Conservation (phyloP, 2,329 filamentous ascomycete species). For the Penicillium sp. region DNA sequence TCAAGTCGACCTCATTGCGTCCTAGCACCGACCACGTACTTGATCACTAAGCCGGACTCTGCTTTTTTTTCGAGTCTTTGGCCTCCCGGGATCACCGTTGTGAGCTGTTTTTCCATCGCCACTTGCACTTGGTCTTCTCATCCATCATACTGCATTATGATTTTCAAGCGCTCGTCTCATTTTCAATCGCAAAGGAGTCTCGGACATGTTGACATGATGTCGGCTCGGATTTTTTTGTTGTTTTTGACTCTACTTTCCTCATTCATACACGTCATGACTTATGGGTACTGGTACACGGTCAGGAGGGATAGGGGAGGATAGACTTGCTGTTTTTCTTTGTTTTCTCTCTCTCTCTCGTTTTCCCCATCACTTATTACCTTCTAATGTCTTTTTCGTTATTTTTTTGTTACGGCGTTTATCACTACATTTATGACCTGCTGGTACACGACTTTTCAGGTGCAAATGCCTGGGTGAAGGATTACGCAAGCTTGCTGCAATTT, state of each 20-base stretch:
- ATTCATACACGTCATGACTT: slow-evolving; percentile 11
- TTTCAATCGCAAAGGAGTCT: background rate
- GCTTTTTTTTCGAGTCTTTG: background rate
- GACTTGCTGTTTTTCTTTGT: slow-evolving; percentile 17
- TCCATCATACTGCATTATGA: slow-evolving; percentile 13
- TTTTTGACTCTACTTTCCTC: background rate
- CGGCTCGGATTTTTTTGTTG: no score
- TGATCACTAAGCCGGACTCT: no score
- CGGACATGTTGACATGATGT: no score
- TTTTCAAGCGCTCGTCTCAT: slow-evolving; percentile 12
- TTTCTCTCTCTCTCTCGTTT: slow-evolving; percentile 6
- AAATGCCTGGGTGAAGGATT: background rate
- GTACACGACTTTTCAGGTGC: background rate
- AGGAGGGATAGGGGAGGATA: slow-evolving; percentile 9
- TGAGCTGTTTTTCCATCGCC: no score
- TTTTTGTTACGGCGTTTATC: slow-evolving; percentile 2
- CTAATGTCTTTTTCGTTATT: slow-evolving; percentile 1
- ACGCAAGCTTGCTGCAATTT: slow-evolving; percentile 20
- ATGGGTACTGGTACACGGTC: slow-evolving; percentile 13
- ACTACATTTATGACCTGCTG: background rate
- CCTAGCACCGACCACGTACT: background rate
- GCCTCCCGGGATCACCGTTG: no score
- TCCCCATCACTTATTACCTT: slow-evolving; percentile 3
- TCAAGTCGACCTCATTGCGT: background rate
- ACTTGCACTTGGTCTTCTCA: slow-evolving; percentile 1